Base-by-base conservation (phyloP, 352 stramenopile genomes). In the Nothophytophthora sp. region DNA sequence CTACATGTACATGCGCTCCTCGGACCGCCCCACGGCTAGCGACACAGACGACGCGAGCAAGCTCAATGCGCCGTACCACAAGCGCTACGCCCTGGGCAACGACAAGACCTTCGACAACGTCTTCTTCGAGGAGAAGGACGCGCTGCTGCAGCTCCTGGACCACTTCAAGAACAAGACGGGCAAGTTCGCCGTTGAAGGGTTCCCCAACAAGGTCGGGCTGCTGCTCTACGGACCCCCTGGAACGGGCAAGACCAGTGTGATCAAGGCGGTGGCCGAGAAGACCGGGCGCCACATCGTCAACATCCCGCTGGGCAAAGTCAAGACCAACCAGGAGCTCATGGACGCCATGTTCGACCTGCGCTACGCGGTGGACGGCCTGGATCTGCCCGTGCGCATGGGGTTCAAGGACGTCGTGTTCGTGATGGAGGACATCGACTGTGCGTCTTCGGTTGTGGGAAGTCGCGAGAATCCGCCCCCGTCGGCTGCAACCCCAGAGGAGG, bases 361-460 rank as follows among this genome's bases (percentile, higher is more conserved):
- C 13, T 92, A 83, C 32, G 43, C 47, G 3, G 76, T 94, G 3
- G 47, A 74, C 1, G 79, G 68, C 0, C 59, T 86, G 12, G 80
- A 91, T 37, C 60, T 83, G 35, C 80, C 82, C 0, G 65, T 93
- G 2, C 64, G 64, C 33, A 75, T 95, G 43, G 50, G 29, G 8
- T 91, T 95, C 55, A 78, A 92, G 25, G 80, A 97, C 56, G 60
- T 94, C n/a, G 83, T 97, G 25, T 96, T 90, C 54, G 88, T 96
- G 11, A 92, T 96, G 76, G 88, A 95, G 50, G 85, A 95, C 65
- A 81, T 94, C 44, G 85, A 96, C 57, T 88, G 81, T 27, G 80
- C 83, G 9, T 84, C 79, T 2, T 82, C 75, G 1, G 66, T 95
- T 13, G 85, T 95, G 0, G 65, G 67, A 18, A 58, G 60, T 13